Evolutionary conservation across 306 rosid species (phyloP).

Genomic region (Pueraria montana): DNA sequence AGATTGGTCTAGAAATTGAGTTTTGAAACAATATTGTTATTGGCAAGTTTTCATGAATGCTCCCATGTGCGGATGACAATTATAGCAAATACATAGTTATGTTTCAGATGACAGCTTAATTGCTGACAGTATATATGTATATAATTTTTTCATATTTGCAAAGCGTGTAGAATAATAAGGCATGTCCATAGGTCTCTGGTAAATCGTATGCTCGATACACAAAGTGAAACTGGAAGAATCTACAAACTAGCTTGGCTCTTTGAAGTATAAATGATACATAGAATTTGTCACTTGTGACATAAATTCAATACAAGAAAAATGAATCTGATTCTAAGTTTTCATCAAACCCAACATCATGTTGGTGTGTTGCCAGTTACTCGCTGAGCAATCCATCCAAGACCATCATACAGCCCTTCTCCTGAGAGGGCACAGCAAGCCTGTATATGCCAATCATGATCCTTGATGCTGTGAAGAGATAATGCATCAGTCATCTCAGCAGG

Average conservation of each 20-base stretch:
- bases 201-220: constrained; percentile 31
- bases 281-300: constrained; percentile 50
- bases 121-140: constrained; percentile 11
- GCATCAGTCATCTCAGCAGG: constrained; percentile 96
- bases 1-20: constrained; percentile 47
- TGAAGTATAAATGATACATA: constrained; percentile 57
- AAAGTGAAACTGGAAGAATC: constrained; percentile 55
- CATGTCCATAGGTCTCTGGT: background rate
- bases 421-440: constrained; percentile 96
- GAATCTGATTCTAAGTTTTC: constrained; percentile 15
- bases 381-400: constrained; percentile 94
- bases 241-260: constrained; percentile 48
- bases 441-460: constrained; percentile 99
- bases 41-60: constrained; percentile 45
- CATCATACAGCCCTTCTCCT: constrained; percentile 89
- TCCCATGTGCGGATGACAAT: constrained; percentile 64
- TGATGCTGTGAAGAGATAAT: constrained; percentile 94
- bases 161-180: background rate
- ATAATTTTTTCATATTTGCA: background rate
- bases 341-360: constrained; percentile 50
- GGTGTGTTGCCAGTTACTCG: constrained; percentile 81
- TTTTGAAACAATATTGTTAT: constrained; percentile 44
- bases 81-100: constrained; percentile 48
- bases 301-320: constrained; percentile 51
- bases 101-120: constrained; percentile 47